Base-by-base conservation (phyloP, 208 protist genomes). In the Acanthamoeba divionensis region DNA sequence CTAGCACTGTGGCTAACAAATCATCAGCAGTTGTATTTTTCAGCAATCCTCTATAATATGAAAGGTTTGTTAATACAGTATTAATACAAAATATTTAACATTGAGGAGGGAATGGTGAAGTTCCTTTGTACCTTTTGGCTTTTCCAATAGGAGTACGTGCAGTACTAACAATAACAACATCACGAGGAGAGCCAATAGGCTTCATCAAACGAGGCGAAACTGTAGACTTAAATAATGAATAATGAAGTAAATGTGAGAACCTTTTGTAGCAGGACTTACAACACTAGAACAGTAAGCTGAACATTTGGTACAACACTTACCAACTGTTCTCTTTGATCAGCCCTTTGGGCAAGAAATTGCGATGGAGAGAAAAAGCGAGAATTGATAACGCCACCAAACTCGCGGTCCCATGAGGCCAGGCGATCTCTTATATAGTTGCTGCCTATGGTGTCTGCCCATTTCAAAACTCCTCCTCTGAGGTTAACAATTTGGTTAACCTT, bases 391-490 rank as follows among this genome's bases (percentile, higher is more conserved):
- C 33, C 26, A 12, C 73, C 26, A 29, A 60, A 60, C 41, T 62
- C 48, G 24, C 73, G 1, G 73, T 82, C 73, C 47, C 41, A 62
- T 31, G 48, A 26, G 10, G 13, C 48, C 47, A 52, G 26, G 12
- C 73, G 9, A n/a, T 82, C 73, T 7, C 73, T 9, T 26, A 82
- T 82, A 31, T n/a, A 54, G 0, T 5, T 38, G 48, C 48, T 82
- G 18, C 48, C 13, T 38, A 60, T 60, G 33, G 73, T 82, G 73
- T 82, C 73, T 15, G 73, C 73, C 73, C 73, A 82, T 21, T 60
- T 52, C 18, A 82, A 31, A 7, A 82, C 47, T 1, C 73, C 73
- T 26, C 73, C 73, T 29, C 48, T 82, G 36, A 29, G 2, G n/a
- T n/a, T n/a, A n/a, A n/a, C n/a, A n/a, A n/a, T n/a, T n/a, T n/a